Conservation (phyloP, 179 eudicot genomes). For the Camellia oleifera region DNA sequence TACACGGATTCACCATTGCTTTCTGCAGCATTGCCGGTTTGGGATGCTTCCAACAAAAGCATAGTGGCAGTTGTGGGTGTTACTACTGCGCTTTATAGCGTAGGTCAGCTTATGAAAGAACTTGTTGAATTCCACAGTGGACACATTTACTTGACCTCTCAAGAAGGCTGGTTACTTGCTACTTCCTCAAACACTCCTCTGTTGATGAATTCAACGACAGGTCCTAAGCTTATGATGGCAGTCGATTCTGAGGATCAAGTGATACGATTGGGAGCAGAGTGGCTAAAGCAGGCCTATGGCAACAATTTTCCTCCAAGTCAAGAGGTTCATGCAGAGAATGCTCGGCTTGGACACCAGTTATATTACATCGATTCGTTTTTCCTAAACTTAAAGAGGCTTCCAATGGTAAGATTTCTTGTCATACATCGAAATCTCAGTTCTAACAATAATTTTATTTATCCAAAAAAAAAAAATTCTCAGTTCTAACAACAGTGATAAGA, state of each 20-base stretch:
- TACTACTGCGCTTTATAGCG: constrained; percentile 85
- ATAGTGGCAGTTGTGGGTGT: constrained; percentile 97
- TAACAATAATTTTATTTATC: too few relatives aligned
- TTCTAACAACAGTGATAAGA: neutral
- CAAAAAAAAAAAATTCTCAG: neutral
- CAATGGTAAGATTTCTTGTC: constrained; percentile 57
- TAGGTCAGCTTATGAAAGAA: constrained; percentile 92
- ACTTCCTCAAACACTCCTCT: constrained; percentile 83
- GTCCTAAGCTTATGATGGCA: constrained; percentile 82
- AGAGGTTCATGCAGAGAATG: constrained; percentile 82
- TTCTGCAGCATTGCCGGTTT: constrained; percentile 90
- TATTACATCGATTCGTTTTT: constrained; percentile 92
- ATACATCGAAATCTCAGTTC: neutral
- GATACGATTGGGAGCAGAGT: constrained; percentile 76
- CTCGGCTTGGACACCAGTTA: constrained; percentile 55
- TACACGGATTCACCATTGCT: constrained; percentile 75
- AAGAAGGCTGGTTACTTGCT: constrained; percentile 85
- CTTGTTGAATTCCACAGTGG: constrained; percentile 89
- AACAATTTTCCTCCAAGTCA: constrained; percentile 52
- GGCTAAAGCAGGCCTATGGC: constrained; percentile 53
- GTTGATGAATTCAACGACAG: constrained; percentile 56
- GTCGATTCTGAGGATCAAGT: constrained; percentile 62
- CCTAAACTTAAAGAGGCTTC: constrained; percentile 84
- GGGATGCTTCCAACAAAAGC: constrained; percentile 63
- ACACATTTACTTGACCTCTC: constrained; percentile 88